Conservation (phyloP, 108 stramenopile species). For the Conticribra guillardii region DNA sequence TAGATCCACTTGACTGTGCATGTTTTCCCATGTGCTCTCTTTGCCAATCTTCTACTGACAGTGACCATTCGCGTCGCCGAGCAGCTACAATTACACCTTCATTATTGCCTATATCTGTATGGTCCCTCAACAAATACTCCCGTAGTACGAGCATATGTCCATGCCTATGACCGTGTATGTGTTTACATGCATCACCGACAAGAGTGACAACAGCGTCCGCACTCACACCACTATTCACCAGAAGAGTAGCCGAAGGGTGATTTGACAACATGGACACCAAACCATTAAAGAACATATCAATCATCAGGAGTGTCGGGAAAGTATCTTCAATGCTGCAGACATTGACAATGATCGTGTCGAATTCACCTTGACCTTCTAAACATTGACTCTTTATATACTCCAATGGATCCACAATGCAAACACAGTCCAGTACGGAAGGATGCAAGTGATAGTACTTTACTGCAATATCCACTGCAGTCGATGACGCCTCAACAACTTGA, state of each 20-base stretch:
- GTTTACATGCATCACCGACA: conserved; percentile 13
- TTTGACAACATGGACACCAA: conserved; percentile 19
- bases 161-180: conserved; percentile 14
- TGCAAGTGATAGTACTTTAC: conserved; percentile 17
- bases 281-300: conserved; percentile 14
- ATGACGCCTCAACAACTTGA: conserved; percentile 18
- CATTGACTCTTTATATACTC: conserved; percentile 30
- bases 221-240: conserved; percentile 22
- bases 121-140: conserved; percentile 26
- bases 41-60: conserved; percentile 29
- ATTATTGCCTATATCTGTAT: conserved; percentile 10
- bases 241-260: conserved; percentile 29
- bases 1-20: conserved; percentile 20
- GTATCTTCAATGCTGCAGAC: conserved; percentile 22
- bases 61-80: conserved; percentile 24
- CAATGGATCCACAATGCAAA: conserved; percentile 14
- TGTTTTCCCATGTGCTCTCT: conserved; percentile 18
- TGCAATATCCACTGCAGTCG: conserved; percentile 26
- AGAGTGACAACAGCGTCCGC: conserved; percentile 3
- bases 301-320: conserved; percentile 18
- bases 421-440: conserved; percentile 5
- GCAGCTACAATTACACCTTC: conserved; percentile 32
- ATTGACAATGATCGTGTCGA: conserved; percentile 31
- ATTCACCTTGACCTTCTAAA: conserved; percentile 6
- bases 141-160: conserved; percentile 26